These are phyloP conservation scores for Sphenostylis stenocarpa DNA, from an alignment of 306 rosid genomes.

Conservation along the genomic window DNA sequence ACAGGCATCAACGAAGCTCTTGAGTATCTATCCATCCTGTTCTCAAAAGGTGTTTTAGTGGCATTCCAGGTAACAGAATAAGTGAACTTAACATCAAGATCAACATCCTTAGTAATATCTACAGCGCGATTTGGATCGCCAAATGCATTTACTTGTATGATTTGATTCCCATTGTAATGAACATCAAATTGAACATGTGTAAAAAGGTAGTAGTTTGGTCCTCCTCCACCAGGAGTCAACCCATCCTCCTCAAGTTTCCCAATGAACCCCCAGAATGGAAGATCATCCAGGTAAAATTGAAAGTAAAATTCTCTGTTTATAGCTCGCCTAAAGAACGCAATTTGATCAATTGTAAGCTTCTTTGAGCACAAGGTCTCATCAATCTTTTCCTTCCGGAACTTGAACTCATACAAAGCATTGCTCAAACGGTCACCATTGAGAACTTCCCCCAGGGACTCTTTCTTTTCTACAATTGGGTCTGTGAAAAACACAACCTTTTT, in stretches of 20 bases:
- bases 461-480: slow-evolving; percentile 71
- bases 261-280: slow-evolving; percentile 82
- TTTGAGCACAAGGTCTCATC: slow-evolving; percentile 52
- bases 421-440: slow-evolving; percentile 79
- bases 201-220: slow-evolving; percentile 60
- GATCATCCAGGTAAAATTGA: slow-evolving; percentile 90
- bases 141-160: slow-evolving; percentile 65
- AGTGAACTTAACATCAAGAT: slow-evolving; percentile 62
- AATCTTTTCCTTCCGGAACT: slow-evolving; percentile 54
- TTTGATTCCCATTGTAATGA: slow-evolving; percentile 61
- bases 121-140: slow-evolving; percentile 66
- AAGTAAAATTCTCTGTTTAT: slow-evolving; percentile 70
- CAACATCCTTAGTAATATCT: slow-evolving; percentile 68
- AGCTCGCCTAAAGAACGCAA: slow-evolving; percentile 62
- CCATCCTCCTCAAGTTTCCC: slow-evolving; percentile 70
- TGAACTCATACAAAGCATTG: slow-evolving; percentile 59
- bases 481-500: slow-evolving; percentile 42
- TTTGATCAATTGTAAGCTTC: slow-evolving; percentile 61
- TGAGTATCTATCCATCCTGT: slow-evolving; percentile 70
- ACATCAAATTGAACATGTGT: slow-evolving; percentile 70
- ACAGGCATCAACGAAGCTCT: slow-evolving; percentile 65
- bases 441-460: slow-evolving; percentile 85
- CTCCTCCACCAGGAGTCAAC: slow-evolving; percentile 45
- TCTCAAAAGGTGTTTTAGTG: slow-evolving; percentile 48
- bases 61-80: slow-evolving; percentile 78